Conservation (phyloP, 2,329 filamentous ascomycete species). For the Aspergillus fumigatus region DNA sequence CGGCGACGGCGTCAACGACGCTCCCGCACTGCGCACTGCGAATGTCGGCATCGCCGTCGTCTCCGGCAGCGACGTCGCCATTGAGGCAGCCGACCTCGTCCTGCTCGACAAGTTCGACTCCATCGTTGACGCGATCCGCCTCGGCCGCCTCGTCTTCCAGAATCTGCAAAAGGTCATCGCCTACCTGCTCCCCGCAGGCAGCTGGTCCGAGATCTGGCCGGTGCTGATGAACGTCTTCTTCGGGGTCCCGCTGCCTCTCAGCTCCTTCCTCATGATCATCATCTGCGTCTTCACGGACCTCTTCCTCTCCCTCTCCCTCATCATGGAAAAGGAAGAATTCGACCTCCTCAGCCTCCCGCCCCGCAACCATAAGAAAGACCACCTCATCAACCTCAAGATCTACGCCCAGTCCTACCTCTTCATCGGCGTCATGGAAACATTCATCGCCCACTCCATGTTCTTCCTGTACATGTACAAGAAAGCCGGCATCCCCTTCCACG, state of each 20-base stretch:
- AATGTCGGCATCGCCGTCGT: conserved; percentile 34
- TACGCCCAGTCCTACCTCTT: conserved; percentile 52
- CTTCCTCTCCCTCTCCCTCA: conserved; percentile 48
- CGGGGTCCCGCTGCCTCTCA: conserved; percentile 49
- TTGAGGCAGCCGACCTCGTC: conserved; percentile 38
- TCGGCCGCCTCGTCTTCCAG: conserved; percentile 32
- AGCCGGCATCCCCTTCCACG: conserved; percentile 45
- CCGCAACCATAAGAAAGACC: conserved; percentile 47
- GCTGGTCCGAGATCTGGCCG: conserved; percentile 56
- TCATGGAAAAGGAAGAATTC: conserved; percentile 55
- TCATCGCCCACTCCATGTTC: conserved; percentile 50
- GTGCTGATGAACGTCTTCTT: conserved; percentile 55
- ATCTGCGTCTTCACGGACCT: conserved; percentile 55
- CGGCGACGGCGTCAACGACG: conserved; percentile 35
- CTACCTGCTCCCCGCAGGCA: conserved; percentile 49
- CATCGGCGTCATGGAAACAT: conserved; percentile 49
- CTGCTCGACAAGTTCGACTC: conserved; percentile 33
- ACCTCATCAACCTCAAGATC: conserved; percentile 50
- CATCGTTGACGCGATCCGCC: conserved; percentile 30
- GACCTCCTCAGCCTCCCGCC: conserved; percentile 50
- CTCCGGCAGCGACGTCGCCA: conserved; percentile 38
- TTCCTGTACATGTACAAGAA: conserved; percentile 50
- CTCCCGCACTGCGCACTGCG: conserved; percentile 30
- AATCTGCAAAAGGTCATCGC: conserved; percentile 37
- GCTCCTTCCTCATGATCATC: conserved; percentile 55